Conservation (phyloP, 805 yeast genomes). For the Yamadazyma philogaea region DNA sequence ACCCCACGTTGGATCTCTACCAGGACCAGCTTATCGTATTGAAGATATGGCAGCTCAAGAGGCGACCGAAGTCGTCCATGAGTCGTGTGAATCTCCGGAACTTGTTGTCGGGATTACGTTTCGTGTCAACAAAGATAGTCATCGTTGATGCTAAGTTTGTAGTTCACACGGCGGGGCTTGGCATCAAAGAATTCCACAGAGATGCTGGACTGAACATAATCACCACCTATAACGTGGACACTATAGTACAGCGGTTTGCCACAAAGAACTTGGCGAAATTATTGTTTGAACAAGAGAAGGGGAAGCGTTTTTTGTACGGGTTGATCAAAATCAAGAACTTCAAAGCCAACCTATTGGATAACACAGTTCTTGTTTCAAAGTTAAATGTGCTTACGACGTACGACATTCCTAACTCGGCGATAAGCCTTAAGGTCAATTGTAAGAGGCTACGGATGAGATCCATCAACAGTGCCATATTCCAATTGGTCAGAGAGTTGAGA, state of each 20-base stretch:
- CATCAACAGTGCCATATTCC: conserved; percentile 36
- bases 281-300: not conserved
- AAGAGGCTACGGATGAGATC: conserved; percentile 30
- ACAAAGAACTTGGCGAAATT: conserved; percentile 16
- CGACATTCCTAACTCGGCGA: conserved; percentile 19
- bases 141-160: conserved; percentile 30
- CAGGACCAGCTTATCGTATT: conserved; percentile 34
- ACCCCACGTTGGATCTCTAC: conserved; percentile 35
- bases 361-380: conserved; percentile 25
- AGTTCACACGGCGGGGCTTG: conserved; percentile 29
- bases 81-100: conserved; percentile 15
- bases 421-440: conserved; percentile 23
- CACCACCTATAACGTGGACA: conserved; percentile 21
- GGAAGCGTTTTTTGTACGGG: conserved; percentile 18
- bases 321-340: conserved; percentile 31
- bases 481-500: conserved; percentile 29
- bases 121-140: conserved; percentile 21
- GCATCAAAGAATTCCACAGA: conserved; percentile 21
- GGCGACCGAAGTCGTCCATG: conserved; percentile 3
- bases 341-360: conserved; percentile 30
- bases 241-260: conserved; percentile 26
- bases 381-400: conserved; percentile 25
- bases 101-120: conserved; percentile 10
- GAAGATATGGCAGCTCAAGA: conserved; percentile 7
- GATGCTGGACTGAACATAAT: conserved; percentile 26